Conservation (phyloP, 2,329 filamentous ascomycete genomes). For the Stromatinia cepivora region DNA sequence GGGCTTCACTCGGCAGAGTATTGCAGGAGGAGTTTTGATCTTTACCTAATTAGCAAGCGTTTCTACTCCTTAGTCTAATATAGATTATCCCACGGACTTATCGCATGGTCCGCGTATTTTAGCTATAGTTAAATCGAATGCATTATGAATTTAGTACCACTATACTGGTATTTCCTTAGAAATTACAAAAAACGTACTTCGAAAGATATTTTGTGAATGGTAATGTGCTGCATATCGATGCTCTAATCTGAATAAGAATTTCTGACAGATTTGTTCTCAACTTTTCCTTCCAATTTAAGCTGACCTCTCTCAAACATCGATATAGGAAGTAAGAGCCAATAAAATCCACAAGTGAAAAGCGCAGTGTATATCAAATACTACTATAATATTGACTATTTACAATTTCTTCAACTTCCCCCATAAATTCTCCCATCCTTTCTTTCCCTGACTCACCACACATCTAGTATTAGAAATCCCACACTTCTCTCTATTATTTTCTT, state of each 20-base stretch:
- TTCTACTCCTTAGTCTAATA: too few species aligned
- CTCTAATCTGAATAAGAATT: too few species aligned
- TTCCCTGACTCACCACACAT: not conserved
- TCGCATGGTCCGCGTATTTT: too few species aligned
- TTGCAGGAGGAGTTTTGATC: not conserved
- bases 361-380: not conserved
- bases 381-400: not conserved
- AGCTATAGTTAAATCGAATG: too few species aligned
- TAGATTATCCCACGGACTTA: too few species aligned
- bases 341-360: not conserved
- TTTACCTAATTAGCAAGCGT: not conserved
- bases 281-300: not conserved
- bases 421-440: not conserved
- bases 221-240: fast-evolving
- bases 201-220: not conserved
- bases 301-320: not conserved
- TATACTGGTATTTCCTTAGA: too few species aligned
- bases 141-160: too few species aligned
- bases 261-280: not conserved
- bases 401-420: not conserved
- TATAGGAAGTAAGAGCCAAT: not conserved
- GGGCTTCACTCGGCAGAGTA: too few species aligned
- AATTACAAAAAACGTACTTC: too few species aligned
- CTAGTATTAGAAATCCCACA: not conserved
- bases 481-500: not conserved